Base-by-base conservation (phyloP, 495 filamentous ascomycete genomes). In the Stereocaulon alpinum region DNA sequence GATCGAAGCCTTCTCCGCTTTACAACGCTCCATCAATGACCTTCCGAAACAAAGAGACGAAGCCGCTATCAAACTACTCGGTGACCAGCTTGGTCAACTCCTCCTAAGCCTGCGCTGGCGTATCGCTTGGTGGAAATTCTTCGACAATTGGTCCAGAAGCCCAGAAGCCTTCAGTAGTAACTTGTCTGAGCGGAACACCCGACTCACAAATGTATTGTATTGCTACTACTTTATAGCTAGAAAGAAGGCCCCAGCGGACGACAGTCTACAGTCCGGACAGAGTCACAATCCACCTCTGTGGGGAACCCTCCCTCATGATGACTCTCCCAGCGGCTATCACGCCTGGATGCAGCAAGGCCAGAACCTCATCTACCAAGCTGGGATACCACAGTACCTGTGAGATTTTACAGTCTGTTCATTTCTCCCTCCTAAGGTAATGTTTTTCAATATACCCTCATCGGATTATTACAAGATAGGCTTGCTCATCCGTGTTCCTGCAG, bases 11-110 rank as follows among this genome's bases (percentile, higher is more conserved):
- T 79, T 77, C 71, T 71, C 71, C 47, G 75, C 72, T 50, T 69
- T 79, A 0, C 75, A 79, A 53, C 71, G 73, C 11, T 74, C 77
- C 55, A 74, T 79, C 55, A 77, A 77, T 68, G 77, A 77, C 61
- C 74, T 77, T 61, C 76, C 74, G 62, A 77, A 76, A 72, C 29
- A 29, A 6, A 77, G 76, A 62, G 74, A 74, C 50, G 75, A 77
- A 59, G 73, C 71, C 4, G 72, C 74, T 59, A 71, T 77, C 17
- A 73, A 73, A 1, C 70, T 73, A 52, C 76, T 77, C 69, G 64
- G 76, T 40, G 61, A 63, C 48, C 73, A 79, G 56, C 67, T 79
- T 15, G 74, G 74, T 15, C 68, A 72, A 51, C 76, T 77, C 43
- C 69, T 79, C 12, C 67, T 77, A 30, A 73, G 75, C 4, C 67